Conservation (phyloP, 352 stramenopile genomes). For the Pythium sukuiense region DNA sequence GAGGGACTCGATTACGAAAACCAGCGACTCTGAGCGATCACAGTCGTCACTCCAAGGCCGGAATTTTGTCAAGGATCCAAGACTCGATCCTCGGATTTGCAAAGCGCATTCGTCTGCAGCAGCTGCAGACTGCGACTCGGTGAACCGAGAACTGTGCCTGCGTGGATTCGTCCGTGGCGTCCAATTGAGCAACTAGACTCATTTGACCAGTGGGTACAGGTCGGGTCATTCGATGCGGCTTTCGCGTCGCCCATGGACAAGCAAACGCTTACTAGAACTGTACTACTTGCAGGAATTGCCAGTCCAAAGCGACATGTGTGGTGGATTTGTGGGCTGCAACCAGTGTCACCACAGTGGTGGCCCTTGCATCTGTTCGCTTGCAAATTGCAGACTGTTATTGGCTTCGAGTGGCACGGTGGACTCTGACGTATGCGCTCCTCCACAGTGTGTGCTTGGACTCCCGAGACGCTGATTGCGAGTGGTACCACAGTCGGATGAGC, state of each 20-base stretch:
- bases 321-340: too few relatives aligned
- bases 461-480: background rate
- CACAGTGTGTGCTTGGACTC: background rate
- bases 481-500: background rate
- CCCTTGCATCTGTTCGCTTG: too few relatives aligned
- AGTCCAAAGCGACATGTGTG: too few relatives aligned
- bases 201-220: too few relatives aligned
- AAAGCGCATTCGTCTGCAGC: background rate
- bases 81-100: background rate
- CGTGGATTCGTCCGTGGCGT: too few relatives aligned
- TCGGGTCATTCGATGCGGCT: too few relatives aligned
- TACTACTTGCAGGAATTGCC: too few relatives aligned
- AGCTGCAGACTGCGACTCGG: background rate
- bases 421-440: background rate
- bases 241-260: too few relatives aligned
- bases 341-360: too few relatives aligned
- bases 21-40: background rate
- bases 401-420: background rate
- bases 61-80: background rate
- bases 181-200: too few relatives aligned
- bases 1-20: background rate
- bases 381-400: background rate
- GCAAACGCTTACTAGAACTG: too few relatives aligned
- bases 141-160: too few relatives aligned
- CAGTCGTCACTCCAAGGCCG: background rate